phyloP scores from a whole-genome alignment of 805 yeast genomes.

The Starmerella stellata region DNA sequence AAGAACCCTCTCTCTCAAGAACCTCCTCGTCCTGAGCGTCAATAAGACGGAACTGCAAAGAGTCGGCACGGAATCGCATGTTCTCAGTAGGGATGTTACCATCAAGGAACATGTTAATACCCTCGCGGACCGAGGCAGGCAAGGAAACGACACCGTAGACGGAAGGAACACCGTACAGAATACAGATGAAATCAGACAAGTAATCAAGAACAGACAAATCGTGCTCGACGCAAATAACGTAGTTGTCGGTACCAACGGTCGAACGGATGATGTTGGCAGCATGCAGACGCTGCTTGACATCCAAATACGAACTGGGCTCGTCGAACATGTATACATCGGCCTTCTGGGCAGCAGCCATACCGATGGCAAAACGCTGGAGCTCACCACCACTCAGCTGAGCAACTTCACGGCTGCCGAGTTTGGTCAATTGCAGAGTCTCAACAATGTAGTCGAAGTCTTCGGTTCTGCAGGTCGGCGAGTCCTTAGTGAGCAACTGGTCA shows the following conservation, averaged over 20 bases:
- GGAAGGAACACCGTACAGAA: conserved; percentile 92
- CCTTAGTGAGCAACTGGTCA: conserved; percentile 60
- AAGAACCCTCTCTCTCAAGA: conserved; percentile 62
- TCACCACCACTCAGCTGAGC: conserved; percentile 93
- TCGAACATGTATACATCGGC: conserved; percentile 98
- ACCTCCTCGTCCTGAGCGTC: conserved; percentile 70
- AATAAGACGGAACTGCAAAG: conserved; percentile 77
- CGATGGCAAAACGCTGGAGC: conserved; percentile 93
- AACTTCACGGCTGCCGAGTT: conserved; percentile 73
- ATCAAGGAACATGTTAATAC: conserved; percentile 93
- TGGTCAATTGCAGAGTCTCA: conserved; percentile 52
- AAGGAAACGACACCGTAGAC: conserved; percentile 96
- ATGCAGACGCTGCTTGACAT: conserved; percentile 94
- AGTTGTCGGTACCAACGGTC: conserved; percentile 49
- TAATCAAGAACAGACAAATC: conserved; percentile 95
- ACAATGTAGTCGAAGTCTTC: conserved; percentile 48
- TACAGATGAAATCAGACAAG: conserved; percentile 90
- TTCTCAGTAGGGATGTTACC: conserved; percentile 97
- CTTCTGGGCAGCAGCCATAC: conserved; percentile 84
- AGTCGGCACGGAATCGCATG: conserved; percentile 89
- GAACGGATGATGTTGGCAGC: conserved; percentile 92
- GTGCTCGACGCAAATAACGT: conserved; percentile 95
- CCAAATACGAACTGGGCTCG: conserved; percentile 95
- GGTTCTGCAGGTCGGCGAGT: conserved; percentile 42
- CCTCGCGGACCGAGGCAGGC: conserved; percentile 95